Percentiles rank a stretch among this genome's conserved stretches.
Evolutionary conservation across 768 basidiomycete species (phyloP).

Genomic region (Lactarius vividus): DNA sequence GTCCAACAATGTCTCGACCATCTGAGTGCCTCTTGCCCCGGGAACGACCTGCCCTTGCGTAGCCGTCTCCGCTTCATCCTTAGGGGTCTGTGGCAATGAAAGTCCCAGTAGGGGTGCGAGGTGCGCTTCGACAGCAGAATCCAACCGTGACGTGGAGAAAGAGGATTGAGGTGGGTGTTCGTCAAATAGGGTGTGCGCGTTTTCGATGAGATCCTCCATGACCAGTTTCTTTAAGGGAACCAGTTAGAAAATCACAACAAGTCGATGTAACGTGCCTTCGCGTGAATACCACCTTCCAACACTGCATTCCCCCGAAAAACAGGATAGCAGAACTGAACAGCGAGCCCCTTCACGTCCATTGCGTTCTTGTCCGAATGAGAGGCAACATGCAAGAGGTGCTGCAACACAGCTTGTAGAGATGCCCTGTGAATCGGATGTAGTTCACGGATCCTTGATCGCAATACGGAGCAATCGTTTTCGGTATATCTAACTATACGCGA

Average conservation of each 20-base stretch:
- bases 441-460: background rate
- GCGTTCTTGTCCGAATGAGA: background rate
- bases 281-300: background rate
- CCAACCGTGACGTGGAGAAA: too few relatives aligned
- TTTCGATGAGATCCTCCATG: background rate
- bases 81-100: background rate
- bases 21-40: background rate
- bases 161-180: too few relatives aligned
- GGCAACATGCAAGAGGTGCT: background rate
- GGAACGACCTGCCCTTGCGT: background rate
- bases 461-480: background rate
- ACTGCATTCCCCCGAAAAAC: background rate
- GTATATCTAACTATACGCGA: background rate
- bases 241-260: background rate
- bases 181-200: background rate
- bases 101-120: background rate
- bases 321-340: background rate
- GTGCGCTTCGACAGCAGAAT: too few relatives aligned
- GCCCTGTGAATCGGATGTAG: background rate
- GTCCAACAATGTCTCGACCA: background rate
- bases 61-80: background rate
- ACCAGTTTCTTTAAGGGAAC: background rate
- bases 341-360: background rate
- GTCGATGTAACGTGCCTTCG: background rate
- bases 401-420: background rate